Evolutionary conservation across 352 stramenopile species (phyloP), one percentile per base, ranked within the genome.

Genomic region (Globisporangium paroecandrum): DNA sequence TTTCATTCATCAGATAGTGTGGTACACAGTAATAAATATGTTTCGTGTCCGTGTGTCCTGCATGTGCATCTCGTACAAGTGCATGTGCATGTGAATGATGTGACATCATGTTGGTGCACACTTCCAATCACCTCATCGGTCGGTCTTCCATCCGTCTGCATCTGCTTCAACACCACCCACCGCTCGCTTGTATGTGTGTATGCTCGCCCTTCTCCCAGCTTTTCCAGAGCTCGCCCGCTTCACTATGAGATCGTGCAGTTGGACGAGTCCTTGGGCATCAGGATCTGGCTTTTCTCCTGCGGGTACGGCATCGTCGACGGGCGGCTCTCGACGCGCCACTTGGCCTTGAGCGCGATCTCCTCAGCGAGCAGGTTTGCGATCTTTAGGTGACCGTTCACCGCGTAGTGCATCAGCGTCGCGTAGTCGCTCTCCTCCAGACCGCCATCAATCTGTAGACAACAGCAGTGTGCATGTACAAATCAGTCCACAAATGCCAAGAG

Each of bases 371-470:
- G 72, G 34, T 79, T 72, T 22, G 86, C 88, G 63, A 95, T 93
- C 74, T 95, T 94, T 59, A 94, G 66, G 68, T 95, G 88, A 41
- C 85, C 88, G 24, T 81, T 93, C 3, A 95, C 88, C 1, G 88
- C 80, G 62, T 91, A 95, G 62, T 95, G 88, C 77, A 88, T 90
- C 66, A 86, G 84, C 51, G 87, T 89, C 32, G 83, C 86, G 34
- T 91, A 94, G 68, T 95, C 88, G 6, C 80, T 76, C 29, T 81
- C 74, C 6, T 82, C 69, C 1, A 94, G 73, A 0, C 85, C 86
- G 34, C 84, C 85, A 7, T 87, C 75, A n/a, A 95, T 76, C 83
- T 93, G 54, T 8, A 25, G 29, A n/a, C 4, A 25, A 9, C 18
- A 1, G 29, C 43, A 56, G n/a, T 38, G 6, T 36, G 8, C 32